phyloP scores from a whole-genome alignment of 129 eudicot genomes.

The Flaveria brownii region DNA sequence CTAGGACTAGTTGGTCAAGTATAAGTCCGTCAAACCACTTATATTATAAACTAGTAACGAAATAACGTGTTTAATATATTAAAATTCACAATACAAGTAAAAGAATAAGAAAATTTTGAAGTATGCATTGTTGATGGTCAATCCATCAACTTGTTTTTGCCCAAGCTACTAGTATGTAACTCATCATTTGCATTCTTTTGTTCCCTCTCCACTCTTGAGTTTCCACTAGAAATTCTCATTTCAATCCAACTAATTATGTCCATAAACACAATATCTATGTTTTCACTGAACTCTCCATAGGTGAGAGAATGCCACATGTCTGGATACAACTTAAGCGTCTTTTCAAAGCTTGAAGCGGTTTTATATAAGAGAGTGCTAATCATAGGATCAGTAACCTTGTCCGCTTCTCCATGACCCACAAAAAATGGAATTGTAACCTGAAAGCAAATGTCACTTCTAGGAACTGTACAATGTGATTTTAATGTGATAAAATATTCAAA shows the following conservation, averaged over 20 bases:
- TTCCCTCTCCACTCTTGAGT: slow-evolving; percentile 53
- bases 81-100: too few species aligned
- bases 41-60: too few species aligned
- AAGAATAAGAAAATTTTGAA: too few species aligned
- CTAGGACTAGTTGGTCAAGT: too few species aligned
- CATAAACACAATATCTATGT: slow-evolving; percentile 50
- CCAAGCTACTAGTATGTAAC: background rate
- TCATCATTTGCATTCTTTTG: slow-evolving; percentile 45
- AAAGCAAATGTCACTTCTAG: background rate
- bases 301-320: slow-evolving; percentile 95
- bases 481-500: too few species aligned
- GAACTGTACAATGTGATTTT: too few species aligned
- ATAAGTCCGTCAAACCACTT: too few species aligned
- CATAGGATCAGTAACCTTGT: slow-evolving; percentile 75
- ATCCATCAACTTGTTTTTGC: background rate
- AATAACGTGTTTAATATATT: too few species aligned
- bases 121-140: too few species aligned
- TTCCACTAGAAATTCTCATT: slow-evolving; percentile 38
- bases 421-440: slow-evolving; percentile 68
- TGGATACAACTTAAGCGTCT: slow-evolving; percentile 73
- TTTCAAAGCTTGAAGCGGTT: slow-evolving; percentile 56
- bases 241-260: slow-evolving; percentile 56
- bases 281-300: slow-evolving; percentile 74
- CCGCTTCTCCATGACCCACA: slow-evolving; percentile 73
- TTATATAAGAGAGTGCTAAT: slow-evolving; percentile 66